These are phyloP conservation scores for Asclepias syriaca DNA, from an alignment of 257 asterid genomes.

Conservation along the genomic window DNA sequence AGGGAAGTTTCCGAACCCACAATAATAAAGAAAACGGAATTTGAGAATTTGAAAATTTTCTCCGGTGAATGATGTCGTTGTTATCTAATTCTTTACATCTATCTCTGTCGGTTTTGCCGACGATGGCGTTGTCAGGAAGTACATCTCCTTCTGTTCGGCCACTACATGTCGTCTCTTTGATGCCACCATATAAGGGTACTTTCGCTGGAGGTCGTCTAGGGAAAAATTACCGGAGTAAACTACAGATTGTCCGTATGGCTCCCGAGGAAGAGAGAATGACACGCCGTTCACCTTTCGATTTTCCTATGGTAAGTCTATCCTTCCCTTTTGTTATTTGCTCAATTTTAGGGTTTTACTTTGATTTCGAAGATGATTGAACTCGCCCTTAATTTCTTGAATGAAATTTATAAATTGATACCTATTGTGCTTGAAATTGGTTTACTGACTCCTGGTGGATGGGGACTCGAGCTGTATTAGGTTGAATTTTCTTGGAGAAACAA, in stretches of 20 bases:
- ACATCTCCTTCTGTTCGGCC: slow-evolving; percentile 13
- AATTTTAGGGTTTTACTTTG: not conserved
- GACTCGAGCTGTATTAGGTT: not conserved
- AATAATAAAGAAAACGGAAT: not conserved
- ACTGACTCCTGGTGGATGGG: not conserved
- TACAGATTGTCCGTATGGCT: slow-evolving; percentile 72
- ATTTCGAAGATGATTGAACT: not conserved
- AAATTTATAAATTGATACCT: not conserved
- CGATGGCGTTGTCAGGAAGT: slow-evolving; percentile 18
- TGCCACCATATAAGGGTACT: slow-evolving; percentile 16
- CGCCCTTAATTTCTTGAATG: too few species aligned
- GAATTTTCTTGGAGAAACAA: not conserved
- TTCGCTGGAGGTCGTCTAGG: not conserved
- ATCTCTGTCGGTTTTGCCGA: slow-evolving; percentile 29
- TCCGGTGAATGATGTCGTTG: slow-evolving; percentile 32
- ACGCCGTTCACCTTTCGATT: slow-evolving; percentile 89
- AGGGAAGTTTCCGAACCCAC: not conserved
- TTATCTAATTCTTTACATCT: slow-evolving; percentile 31
- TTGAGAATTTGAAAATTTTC: too few species aligned
- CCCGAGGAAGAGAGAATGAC: slow-evolving; percentile 94
- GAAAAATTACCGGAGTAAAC: slow-evolving; percentile 31
- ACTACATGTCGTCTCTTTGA: slow-evolving; percentile 14
- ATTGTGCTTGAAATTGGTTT: not conserved
- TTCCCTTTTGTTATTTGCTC: not conserved
- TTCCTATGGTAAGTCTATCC: slow-evolving; percentile 53